phyloP scores from a whole-genome alignment of 23 red algal genomes.

The Gracilariopsis chorda region DNA sequence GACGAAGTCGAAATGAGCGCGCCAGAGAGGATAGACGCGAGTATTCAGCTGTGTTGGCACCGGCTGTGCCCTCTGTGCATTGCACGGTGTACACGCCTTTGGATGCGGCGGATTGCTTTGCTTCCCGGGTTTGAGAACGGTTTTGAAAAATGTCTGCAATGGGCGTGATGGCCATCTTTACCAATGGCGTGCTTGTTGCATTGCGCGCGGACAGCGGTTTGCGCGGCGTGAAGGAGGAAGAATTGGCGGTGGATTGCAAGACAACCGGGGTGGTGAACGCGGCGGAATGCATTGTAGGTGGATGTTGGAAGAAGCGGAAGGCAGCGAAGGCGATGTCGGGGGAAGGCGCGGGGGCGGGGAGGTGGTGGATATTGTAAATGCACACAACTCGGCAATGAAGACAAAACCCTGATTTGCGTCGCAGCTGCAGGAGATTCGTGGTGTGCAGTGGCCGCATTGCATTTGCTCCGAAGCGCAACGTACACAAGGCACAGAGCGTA shows the following conservation, averaged over 20 bases:
- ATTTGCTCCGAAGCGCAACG: too few relatives aligned
- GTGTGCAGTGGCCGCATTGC: too few relatives aligned
- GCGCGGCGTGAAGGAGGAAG: not conserved
- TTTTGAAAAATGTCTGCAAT: conserved; percentile 45
- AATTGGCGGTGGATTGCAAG: not conserved
- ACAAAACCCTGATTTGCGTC: too few relatives aligned
- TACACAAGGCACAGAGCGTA: too few relatives aligned
- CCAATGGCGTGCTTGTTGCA: not conserved
- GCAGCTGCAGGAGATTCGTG: too few relatives aligned
- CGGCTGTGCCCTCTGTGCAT: conserved; percentile 68
- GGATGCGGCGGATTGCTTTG: conserved; percentile 30
- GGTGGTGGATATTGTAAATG: too few relatives aligned
- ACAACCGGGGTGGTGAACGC: not conserved
- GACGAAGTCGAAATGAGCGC: conserved; percentile 27
- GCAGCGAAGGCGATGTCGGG: too few relatives aligned
- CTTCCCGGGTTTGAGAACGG: conserved; percentile 3
- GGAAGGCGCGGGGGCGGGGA: too few relatives aligned
- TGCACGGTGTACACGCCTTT: conserved; percentile 53
- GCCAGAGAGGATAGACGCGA: conserved; percentile 27
- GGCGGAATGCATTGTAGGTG: not conserved
- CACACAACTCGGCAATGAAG: too few relatives aligned
- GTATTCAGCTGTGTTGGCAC: conserved; percentile 24
- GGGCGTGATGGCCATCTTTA: not conserved
- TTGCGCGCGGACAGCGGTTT: not conserved
- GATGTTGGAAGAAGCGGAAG: too few relatives aligned